Evolutionary conservation across 2,329 filamentous ascomycete genomes (phyloP).

Genomic region (Aspergillus bombycis): DNA sequence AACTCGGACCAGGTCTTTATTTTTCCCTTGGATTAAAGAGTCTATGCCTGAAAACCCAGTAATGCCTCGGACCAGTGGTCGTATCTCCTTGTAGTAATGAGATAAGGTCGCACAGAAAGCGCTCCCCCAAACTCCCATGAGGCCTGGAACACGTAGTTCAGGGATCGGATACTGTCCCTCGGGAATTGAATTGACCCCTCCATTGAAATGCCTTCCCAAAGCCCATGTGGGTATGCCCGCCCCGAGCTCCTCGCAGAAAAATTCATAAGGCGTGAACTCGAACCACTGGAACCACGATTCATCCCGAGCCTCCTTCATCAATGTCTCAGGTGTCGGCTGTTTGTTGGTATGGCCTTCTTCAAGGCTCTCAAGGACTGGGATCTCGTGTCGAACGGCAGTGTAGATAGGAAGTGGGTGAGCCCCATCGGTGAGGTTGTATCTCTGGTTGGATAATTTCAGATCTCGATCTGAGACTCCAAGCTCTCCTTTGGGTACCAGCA

Average conservation of each 20-base stretch:
- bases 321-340: constrained; percentile 35
- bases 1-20: constrained; percentile 83
- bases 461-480: constrained; percentile 74
- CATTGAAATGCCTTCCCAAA: constrained; percentile 78
- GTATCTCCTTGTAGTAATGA: constrained; percentile 93
- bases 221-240: constrained; percentile 96
- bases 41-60: constrained; percentile 78
- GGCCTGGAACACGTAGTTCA: constrained; percentile 78
- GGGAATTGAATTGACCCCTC: constrained; percentile 67
- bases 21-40: constrained; percentile 77
- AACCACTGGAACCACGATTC: constrained; percentile 98
- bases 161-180: constrained; percentile 72
- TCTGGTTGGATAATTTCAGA: constrained; percentile 89
- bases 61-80: constrained; percentile 76
- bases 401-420: constrained; percentile 91
- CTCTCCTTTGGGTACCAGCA: constrained; percentile 85
- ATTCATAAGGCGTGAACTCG: constrained; percentile 90
- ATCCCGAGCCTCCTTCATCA: constrained; percentile 53
- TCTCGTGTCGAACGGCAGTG: constrained; percentile 92
- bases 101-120: constrained; percentile 95
- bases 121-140: constrained; percentile 95
- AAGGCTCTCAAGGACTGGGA: constrained; percentile 63
- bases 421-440: constrained; percentile 73
- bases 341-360: constrained; percentile 34
- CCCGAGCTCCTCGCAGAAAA: constrained; percentile 89